These are phyloP conservation scores for Allium fistulosum DNA, from an alignment of 106 monocot species.

Conservation along the genomic window DNA sequence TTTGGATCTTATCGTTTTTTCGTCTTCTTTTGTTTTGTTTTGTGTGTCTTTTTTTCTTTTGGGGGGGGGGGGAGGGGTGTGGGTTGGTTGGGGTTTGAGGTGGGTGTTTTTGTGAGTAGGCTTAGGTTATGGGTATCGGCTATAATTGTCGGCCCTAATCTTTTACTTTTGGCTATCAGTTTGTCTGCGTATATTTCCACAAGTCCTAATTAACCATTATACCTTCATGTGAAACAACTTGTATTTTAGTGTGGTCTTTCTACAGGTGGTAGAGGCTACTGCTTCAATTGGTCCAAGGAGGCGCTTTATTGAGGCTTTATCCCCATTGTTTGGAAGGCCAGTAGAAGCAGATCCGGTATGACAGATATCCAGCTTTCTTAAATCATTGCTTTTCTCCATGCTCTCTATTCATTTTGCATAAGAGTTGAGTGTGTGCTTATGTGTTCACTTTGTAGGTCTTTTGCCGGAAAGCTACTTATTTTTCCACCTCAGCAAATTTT, in stretches of 20 bases:
- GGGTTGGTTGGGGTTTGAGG: too few species aligned
- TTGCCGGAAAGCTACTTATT: conserved; percentile 67
- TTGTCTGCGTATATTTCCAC: too few species aligned
- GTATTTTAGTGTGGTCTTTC: conserved; percentile 1
- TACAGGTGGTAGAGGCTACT: conserved; percentile 66
- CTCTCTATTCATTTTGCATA: neutral
- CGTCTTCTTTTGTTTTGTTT: too few species aligned
- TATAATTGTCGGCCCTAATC: too few species aligned
- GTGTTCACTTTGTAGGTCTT: conserved; percentile 47
- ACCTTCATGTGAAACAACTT: too few species aligned
- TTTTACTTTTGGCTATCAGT: too few species aligned
- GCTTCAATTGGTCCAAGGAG: conserved; percentile 66
- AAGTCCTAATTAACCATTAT: too few species aligned
- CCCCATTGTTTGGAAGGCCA: conserved; percentile 77
- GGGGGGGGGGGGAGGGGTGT: too few species aligned
- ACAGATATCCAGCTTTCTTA: neutral
- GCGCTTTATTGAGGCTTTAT: conserved; percentile 87
- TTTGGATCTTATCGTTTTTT: too few species aligned
- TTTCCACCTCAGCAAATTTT: conserved; percentile 50
- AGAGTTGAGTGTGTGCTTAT: neutral
- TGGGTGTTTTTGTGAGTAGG: too few species aligned
- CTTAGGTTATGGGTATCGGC: too few species aligned
- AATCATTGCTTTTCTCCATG: neutral
- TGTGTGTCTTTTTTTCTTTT: too few species aligned
- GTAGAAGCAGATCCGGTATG: conserved; percentile 91